These are phyloP conservation scores for Amauroascus niger DNA, from an alignment of 2,329 filamentous ascomycete species.

Conservation along the genomic window DNA sequence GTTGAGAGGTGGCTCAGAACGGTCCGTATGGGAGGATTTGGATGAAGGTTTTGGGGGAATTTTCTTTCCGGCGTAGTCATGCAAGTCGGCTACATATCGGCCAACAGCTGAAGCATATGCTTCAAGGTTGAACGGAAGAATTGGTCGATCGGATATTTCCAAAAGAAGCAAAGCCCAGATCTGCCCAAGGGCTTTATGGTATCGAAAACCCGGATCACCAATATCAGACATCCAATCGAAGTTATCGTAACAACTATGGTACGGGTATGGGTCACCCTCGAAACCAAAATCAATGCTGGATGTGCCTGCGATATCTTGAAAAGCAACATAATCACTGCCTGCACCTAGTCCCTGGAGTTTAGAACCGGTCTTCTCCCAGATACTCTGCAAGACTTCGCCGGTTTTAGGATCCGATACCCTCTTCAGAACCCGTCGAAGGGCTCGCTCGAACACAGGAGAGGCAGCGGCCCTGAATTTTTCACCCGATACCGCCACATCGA, in stretches of 20 bases:
- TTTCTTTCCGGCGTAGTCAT: constrained; percentile 53
- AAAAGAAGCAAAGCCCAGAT: constrained; percentile 73
- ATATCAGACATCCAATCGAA: constrained; percentile 74
- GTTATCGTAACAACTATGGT: constrained; percentile 80
- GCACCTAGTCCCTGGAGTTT: constrained; percentile 61
- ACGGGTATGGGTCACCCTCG: constrained; percentile 55
- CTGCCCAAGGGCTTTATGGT: constrained; percentile 70
- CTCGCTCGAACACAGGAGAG: constrained; percentile 66
- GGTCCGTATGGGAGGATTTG: constrained; percentile 14
- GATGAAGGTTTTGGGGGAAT: constrained; percentile 24
- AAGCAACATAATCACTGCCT: constrained; percentile 75
- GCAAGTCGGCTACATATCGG: constrained; percentile 57
- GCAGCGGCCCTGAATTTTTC: constrained; percentile 64
- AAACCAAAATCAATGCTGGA: constrained; percentile 83
- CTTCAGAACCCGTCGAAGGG: constrained; percentile 62
- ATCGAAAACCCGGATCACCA: constrained; percentile 71
- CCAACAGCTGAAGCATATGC: constrained; percentile 60
- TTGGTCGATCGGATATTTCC: constrained; percentile 69
- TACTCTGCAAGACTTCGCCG: constrained; percentile 61
- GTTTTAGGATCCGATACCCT: constrained; percentile 61
- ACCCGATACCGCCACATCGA: constrained; percentile 73
- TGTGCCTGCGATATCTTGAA: constrained; percentile 82
- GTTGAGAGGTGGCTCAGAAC: constrained; percentile 36
- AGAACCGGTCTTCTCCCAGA: constrained; percentile 59
- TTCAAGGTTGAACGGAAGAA: constrained; percentile 71